phyloP scores from a whole-genome alignment of 768 basidiomycete genomes.

The Boletus reticulatus region DNA sequence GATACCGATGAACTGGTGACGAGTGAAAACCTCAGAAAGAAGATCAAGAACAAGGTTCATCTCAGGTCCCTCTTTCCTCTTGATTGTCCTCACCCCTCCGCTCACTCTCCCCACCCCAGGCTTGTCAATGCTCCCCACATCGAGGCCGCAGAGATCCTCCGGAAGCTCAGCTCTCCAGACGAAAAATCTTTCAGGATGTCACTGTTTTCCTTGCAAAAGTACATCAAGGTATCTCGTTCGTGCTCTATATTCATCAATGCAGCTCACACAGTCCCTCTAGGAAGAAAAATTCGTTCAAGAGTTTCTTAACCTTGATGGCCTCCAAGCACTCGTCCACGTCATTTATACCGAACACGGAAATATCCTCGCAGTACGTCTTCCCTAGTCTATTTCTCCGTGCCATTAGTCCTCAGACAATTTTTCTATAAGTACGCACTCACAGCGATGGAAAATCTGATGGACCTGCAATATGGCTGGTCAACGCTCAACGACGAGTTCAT shows the following conservation, averaged over 20 bases:
- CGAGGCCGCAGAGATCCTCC: slow-evolving; percentile 74
- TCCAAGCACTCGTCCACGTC: slow-evolving; percentile 66
- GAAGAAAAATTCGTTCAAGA: slow-evolving; percentile 82
- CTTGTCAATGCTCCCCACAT: slow-evolving; percentile 77
- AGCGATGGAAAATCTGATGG: slow-evolving; percentile 87
- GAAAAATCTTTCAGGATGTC: slow-evolving; percentile 63
- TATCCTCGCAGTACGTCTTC: slow-evolving; percentile 67
- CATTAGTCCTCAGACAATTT: slow-evolving; percentile 6
- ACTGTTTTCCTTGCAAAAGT: slow-evolving; percentile 76
- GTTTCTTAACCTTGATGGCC: slow-evolving; percentile 72
- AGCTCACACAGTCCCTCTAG: slow-evolving; percentile 35
- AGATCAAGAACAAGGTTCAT: slow-evolving; percentile 74
- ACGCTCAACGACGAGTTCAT: slow-evolving; percentile 73
- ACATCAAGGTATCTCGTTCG: slow-evolving; percentile 56
- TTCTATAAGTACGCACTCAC: slow-evolving; percentile 71
- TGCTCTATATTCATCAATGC: background rate
- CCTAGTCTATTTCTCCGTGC: background rate
- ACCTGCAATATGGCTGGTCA: slow-evolving; percentile 80
- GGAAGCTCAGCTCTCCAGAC: slow-evolving; percentile 61
- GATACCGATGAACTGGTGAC: slow-evolving; percentile 83
- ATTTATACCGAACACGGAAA: slow-evolving; percentile 74
- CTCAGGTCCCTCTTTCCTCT: slow-evolving; percentile 56
- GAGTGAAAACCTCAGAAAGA: slow-evolving; percentile 80
- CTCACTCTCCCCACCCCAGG: slow-evolving; percentile 36
- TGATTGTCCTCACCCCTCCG: background rate